Evolutionary conservation across 1,284 basidiomycete species (phyloP).

Genomic region (Trichosporon ovoides): DNA sequence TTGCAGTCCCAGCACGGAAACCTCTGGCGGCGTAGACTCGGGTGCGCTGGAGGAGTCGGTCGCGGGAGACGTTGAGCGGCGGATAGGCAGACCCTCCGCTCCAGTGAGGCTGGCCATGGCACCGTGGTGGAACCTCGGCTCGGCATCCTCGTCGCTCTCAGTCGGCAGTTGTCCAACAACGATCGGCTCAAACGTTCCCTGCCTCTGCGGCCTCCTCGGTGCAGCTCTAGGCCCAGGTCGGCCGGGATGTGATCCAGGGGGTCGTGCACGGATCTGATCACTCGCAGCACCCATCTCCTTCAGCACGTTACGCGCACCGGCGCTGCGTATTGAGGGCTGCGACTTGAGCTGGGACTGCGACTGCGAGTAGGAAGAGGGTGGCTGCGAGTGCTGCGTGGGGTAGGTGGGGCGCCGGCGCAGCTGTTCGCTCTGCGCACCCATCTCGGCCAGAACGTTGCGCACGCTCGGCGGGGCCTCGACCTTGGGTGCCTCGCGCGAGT

Average conservation of each 20-base stretch:
- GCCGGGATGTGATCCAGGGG: background rate
- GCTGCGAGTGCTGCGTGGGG: background rate
- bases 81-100: no score
- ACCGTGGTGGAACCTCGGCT: background rate
- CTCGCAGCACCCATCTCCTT: conserved; percentile 1
- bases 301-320: background rate
- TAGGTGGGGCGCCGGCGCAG: conserved; percentile 7
- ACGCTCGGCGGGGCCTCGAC: conserved; percentile 10
- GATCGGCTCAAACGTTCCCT: conserved; percentile 26
- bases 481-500: background rate
- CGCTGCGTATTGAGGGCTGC: background rate
- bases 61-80: background rate
- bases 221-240: background rate
- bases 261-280: background rate
- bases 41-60: background rate
- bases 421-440: conserved; percentile 6
- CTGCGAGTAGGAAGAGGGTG: background rate
- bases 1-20: no score
- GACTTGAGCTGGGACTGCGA: background rate
- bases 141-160: background rate
- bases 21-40: no score
- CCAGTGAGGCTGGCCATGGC: no score
- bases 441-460: conserved; percentile 15
- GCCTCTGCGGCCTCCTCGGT: background rate
- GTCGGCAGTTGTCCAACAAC: background rate